These are phyloP conservation scores for Globomyces pollinis-pini DNA, from an alignment of 192 early-diverging fungal genomes.

Conservation along the genomic window DNA sequence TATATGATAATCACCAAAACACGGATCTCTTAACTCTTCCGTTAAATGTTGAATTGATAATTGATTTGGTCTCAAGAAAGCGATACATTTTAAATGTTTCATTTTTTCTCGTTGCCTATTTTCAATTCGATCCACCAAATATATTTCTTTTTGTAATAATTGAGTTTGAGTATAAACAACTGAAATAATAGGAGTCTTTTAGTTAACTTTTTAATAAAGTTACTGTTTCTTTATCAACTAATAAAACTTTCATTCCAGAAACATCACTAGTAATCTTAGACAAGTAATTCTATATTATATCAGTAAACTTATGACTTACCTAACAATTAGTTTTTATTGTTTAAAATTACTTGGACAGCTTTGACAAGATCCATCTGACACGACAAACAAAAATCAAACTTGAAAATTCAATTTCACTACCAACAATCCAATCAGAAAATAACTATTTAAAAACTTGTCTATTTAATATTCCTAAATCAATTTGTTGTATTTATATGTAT, in stretches of 20 bases:
- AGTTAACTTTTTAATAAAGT: background rate
- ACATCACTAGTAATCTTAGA: slow-evolving; percentile 87
- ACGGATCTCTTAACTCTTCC: slow-evolving; percentile 84
- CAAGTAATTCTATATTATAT: slow-evolving; percentile 59
- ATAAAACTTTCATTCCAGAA: slow-evolving; percentile 94
- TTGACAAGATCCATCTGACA: slow-evolving; percentile 29
- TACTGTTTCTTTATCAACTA: slow-evolving; percentile 89
- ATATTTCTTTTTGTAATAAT: slow-evolving; percentile 86
- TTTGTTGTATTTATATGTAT: too few relatives aligned
- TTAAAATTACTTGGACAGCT: slow-evolving; percentile 19
- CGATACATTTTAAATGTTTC: slow-evolving; percentile 91
- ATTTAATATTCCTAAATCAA: too few relatives aligned
- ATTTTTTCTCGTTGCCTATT: slow-evolving; percentile 79
- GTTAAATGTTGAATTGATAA: slow-evolving; percentile 79
- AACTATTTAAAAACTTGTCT: too few relatives aligned
- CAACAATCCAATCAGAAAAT: too few relatives aligned
- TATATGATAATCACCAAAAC: slow-evolving; percentile 94
- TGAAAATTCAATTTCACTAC: too few relatives aligned
- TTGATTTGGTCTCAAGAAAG: slow-evolving; percentile 79
- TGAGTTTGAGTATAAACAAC: slow-evolving; percentile 88
- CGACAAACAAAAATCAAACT: too few relatives aligned
- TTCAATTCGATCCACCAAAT: slow-evolving; percentile 88
- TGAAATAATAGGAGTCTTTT: slow-evolving; percentile 87
- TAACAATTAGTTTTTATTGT: slow-evolving; percentile 38
- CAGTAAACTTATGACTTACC: too few relatives aligned